phyloP scores from a whole-genome alignment of 192 early-diverging fungal species.

The Rhizoclosmatium globosum region DNA sequence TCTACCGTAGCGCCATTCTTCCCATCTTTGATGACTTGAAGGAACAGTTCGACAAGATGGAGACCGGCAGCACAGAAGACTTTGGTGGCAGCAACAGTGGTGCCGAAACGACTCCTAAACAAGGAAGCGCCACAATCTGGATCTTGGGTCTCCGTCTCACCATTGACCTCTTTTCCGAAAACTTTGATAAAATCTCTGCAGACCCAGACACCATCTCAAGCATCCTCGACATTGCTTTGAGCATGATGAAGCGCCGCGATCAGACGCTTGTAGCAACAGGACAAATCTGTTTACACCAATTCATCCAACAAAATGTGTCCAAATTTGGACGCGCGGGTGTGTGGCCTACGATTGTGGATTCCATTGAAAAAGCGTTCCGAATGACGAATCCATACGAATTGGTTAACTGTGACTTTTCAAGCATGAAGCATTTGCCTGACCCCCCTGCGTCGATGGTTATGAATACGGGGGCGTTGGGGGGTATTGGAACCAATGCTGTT shows the following conservation, averaged over 20 bases:
- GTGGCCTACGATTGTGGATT: constrained; percentile 50
- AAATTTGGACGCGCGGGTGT: constrained; percentile 35
- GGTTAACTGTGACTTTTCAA: constrained; percentile 51
- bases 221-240: constrained; percentile 49
- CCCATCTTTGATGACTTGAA: constrained; percentile 66
- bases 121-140: constrained; percentile 55
- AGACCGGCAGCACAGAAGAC: not conserved
- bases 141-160: constrained; percentile 57
- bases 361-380: constrained; percentile 52
- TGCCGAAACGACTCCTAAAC: constrained; percentile 28
- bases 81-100: not conserved
- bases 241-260: constrained; percentile 54
- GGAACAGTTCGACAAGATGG: constrained; percentile 37
- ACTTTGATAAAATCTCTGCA: constrained; percentile 44
- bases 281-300: constrained; percentile 61
- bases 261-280: constrained; percentile 64
- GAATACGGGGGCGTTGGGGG: constrained; percentile 22
- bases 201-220: constrained; percentile 41
- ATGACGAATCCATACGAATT: constrained; percentile 57
- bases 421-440: constrained; percentile 25
- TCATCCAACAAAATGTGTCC: constrained; percentile 48
- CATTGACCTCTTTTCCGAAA: constrained; percentile 50
- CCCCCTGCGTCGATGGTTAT: constrained; percentile 26
- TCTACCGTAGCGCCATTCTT: constrained; percentile 56
- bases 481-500: constrained; percentile 8